A percentile compares a stretch with the other conserved stretches of the same genome.
These are phyloP conservation scores for Debaryomyces coudertii DNA, from an alignment of 1,139 yeast genomes.

Conservation along the genomic window DNA sequence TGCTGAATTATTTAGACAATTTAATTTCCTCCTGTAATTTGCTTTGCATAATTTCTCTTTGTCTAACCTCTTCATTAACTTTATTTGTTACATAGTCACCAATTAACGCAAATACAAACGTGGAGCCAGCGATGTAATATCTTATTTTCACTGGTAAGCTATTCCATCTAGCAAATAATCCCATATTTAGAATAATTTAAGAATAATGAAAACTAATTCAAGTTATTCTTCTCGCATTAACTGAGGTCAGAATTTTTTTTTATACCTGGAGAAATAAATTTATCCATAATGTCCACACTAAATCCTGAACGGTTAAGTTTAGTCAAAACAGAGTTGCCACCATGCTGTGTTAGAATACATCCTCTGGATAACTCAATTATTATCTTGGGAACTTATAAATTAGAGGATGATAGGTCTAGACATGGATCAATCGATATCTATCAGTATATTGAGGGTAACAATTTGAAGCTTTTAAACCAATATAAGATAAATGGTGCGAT, in stretches of 20 bases:
- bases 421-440: conserved; percentile 77
- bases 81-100: conserved; percentile 55
- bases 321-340: conserved; percentile 63
- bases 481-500: conserved; percentile 62
- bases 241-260: background rate
- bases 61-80: conserved; percentile 45
- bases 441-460: conserved; percentile 23
- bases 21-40: background rate
- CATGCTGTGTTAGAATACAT: conserved; percentile 73
- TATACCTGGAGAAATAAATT: background rate
- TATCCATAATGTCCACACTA: conserved; percentile 13
- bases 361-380: conserved; percentile 53
- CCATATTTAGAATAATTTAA: conserved; percentile 23
- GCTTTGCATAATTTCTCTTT: conserved; percentile 21
- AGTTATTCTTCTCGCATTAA: background rate
- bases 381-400: conserved; percentile 77
- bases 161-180: conserved; percentile 49
- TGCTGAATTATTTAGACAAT: background rate
- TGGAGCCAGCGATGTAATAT: conserved; percentile 57
- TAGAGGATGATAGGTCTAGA: conserved; percentile 61
- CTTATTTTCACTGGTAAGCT: conserved; percentile 54
- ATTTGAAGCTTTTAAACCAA: conserved; percentile 24
- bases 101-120: conserved; percentile 52
- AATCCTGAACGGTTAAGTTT: conserved; percentile 24
- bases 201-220: background rate